phyloP scores from a whole-genome alignment of 805 yeast species.

The Metschnikowia sp. region DNA sequence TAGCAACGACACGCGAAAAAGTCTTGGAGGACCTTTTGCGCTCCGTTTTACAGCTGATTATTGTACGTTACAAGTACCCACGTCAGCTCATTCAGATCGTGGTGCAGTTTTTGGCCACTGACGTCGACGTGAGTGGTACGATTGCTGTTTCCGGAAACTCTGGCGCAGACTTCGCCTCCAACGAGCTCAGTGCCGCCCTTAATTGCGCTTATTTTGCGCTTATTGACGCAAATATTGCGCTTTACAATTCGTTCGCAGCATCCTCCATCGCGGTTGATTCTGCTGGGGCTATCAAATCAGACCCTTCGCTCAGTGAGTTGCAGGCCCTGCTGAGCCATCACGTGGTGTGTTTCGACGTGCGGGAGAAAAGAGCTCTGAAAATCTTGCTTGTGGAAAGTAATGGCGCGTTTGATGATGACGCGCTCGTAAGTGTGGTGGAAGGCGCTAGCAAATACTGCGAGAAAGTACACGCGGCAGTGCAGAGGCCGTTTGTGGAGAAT shows the following conservation, averaged over 20 bases:
- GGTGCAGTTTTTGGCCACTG: constrained; percentile 37
- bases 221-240: constrained; percentile 73
- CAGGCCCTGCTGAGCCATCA: constrained; percentile 55
- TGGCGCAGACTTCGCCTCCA: constrained; percentile 29
- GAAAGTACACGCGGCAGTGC: constrained; percentile 40
- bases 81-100: constrained; percentile 55
- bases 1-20: constrained; percentile 72
- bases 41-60: constrained; percentile 54
- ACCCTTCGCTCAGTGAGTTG: constrained; percentile 48
- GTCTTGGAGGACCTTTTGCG: constrained; percentile 68
- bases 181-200: constrained; percentile 64
- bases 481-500: constrained; percentile 44
- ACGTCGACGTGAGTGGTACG: constrained; percentile 17
- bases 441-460: constrained; percentile 47
- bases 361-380: constrained; percentile 48
- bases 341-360: constrained; percentile 57
- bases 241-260: constrained; percentile 61
- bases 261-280: constrained; percentile 34
- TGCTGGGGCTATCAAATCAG: constrained; percentile 27
- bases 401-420: constrained; percentile 62
- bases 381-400: constrained; percentile 68
- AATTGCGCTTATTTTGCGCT: constrained; percentile 75
- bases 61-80: constrained; percentile 67
- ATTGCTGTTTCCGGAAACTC: constrained; percentile 17
- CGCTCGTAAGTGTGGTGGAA: constrained; percentile 52